Percentiles rank a stretch among this genome's conserved stretches.
Evolutionary conservation across 1,139 yeast genomes (phyloP).

Genomic region (Ashbya aceris): DNA sequence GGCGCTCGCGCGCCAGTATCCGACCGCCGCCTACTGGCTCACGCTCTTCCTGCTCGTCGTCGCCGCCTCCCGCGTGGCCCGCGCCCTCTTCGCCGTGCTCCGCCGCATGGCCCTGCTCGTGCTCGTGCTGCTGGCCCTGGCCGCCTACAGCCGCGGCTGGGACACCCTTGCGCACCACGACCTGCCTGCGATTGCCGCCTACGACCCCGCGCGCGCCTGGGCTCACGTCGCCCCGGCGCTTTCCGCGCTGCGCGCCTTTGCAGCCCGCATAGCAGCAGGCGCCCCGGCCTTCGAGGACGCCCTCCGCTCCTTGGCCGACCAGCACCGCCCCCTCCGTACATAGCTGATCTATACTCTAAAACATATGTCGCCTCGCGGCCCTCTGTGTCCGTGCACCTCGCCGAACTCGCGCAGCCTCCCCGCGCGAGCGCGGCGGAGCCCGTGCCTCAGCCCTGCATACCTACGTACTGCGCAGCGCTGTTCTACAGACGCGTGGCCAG

Average conservation of each 20-base stretch:
- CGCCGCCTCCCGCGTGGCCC: neutral
- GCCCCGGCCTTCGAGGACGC: neutral
- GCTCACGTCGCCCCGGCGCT: too few relatives aligned
- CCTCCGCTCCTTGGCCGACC: neutral
- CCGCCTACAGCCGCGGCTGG: neutral
- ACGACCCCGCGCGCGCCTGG: neutral
- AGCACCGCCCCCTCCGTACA: neutral
- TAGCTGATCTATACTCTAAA: neutral
- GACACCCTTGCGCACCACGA: neutral
- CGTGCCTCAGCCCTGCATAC: neutral
- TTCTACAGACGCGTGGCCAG: neutral
- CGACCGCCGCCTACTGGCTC: slow-evolving; percentile 1
- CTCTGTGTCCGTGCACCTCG: too few relatives aligned
- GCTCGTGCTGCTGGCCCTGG: neutral
- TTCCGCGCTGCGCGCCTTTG: too few relatives aligned
- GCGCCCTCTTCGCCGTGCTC: neutral
- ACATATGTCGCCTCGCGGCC: neutral
- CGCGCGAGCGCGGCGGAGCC: too few relatives aligned
- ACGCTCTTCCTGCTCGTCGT: neutral
- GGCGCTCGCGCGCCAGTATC: neutral
- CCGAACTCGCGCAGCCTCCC: too few relatives aligned
- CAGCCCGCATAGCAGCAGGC: neutral
- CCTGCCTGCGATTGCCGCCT: neutral
- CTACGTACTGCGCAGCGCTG: neutral
- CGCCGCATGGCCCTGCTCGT: neutral